Conservation (phyloP, 257 asterid genomes). For the Forsythia suspensa region DNA sequence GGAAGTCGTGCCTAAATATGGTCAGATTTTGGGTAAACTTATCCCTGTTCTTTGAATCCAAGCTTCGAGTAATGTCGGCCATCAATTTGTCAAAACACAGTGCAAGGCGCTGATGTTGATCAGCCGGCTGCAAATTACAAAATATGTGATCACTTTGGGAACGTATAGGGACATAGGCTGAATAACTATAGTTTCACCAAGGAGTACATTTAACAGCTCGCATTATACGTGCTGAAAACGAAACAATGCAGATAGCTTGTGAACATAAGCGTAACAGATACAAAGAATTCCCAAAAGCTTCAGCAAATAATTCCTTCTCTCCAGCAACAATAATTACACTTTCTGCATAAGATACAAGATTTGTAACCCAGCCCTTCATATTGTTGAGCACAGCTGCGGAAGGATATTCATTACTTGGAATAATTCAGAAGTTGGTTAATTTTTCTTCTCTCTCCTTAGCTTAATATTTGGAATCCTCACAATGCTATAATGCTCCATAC, state of each 20-base stretch:
- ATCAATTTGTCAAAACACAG: slow-evolving; percentile 82
- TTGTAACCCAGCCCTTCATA: no score
- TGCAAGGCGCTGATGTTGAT: slow-evolving; percentile 84
- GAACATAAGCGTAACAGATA: no score
- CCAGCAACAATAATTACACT: no score
- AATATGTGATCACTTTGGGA: slow-evolving; percentile 17
- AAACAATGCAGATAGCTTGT: no score
- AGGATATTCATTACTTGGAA: background rate
- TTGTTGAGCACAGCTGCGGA: no score
- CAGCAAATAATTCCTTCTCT: no score
- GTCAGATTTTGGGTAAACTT: slow-evolving; percentile 91
- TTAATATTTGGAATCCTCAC: background rate
- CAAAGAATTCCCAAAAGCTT: no score
- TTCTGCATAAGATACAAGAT: no score
- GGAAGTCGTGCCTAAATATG: slow-evolving; percentile 78
- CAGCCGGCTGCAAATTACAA: slow-evolving; percentile 63
- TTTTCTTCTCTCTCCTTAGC: background rate
- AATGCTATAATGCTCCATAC: no score
- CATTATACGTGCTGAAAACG: no score
- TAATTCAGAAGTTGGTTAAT: background rate
- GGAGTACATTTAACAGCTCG: no score
- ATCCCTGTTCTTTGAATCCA: slow-evolving; percentile 93
- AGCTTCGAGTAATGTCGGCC: slow-evolving; percentile 73
- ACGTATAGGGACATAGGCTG: background rate
- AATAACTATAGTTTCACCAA: background rate